Conservation (phyloP, 2,329 filamentous ascomycete species). For the Aspergillus sp. region DNA sequence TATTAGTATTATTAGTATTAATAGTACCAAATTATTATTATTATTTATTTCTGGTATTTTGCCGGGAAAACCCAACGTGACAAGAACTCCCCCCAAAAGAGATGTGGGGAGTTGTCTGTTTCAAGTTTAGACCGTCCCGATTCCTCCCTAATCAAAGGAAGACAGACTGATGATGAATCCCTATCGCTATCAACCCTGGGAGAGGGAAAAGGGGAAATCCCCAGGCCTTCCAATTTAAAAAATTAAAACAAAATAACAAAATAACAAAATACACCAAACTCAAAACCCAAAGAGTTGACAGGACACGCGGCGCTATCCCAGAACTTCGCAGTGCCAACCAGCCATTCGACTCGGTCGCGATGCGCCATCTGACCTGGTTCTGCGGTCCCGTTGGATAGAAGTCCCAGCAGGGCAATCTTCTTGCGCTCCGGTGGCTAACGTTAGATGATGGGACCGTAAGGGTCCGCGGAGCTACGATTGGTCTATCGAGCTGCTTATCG, state of each 20-base stretch:
- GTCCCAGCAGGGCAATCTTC: not conserved
- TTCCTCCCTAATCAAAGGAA: conserved; percentile 5
- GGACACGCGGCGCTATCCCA: not conserved
- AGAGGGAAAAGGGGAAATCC: conserved; percentile 18
- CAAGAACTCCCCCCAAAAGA: not conserved
- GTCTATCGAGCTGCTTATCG: not conserved
- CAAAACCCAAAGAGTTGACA: not conserved
- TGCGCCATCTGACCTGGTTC: conserved; percentile 12
- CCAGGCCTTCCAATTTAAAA: not conserved
- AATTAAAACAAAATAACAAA: not conserved
- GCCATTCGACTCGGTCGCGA: not conserved
- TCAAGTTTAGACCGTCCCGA: conserved; percentile 33
- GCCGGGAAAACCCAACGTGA: conserved; percentile 17
- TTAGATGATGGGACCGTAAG: not conserved
- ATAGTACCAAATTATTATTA: conserved; percentile 7
- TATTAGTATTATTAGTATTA: not conserved
- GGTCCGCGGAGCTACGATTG: not conserved
- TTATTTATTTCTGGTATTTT: conserved; percentile 16
- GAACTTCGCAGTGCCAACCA: not conserved
- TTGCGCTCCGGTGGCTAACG: not conserved
- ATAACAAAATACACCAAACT: not conserved
- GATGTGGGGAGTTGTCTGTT: conserved; percentile 32
- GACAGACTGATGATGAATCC: not conserved
- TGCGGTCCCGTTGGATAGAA: conserved; percentile 14
- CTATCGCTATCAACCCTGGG: conserved; percentile 12